Conservation (phyloP, 805 yeast species). For the Sugiyamaella americana region DNA sequence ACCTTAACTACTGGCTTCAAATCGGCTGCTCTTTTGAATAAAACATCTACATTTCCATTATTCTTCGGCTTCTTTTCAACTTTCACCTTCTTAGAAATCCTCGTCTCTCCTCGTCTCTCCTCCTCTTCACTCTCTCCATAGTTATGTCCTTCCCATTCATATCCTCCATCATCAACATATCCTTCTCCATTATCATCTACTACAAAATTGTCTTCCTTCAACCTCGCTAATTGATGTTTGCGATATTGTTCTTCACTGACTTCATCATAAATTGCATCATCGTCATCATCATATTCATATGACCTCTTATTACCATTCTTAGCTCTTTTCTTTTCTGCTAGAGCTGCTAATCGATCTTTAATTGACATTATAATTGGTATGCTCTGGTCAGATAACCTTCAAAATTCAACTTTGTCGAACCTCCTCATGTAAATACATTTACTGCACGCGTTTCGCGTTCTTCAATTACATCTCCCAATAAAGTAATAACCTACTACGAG, state of each 20-base stretch:
- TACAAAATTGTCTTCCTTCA: conserved; percentile 86
- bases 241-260: conserved; percentile 77
- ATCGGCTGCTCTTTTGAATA: conserved; percentile 43
- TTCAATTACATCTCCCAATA: too few species aligned
- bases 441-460: too few species aligned
- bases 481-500: too few species aligned
- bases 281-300: conserved; percentile 41
- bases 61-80: conserved; percentile 26
- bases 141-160: conserved; percentile 69
- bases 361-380: not conserved
- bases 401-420: too few species aligned
- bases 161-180: conserved; percentile 87
- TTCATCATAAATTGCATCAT: conserved; percentile 71
- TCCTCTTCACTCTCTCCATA: conserved; percentile 25
- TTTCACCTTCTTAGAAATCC: conserved; percentile 15
- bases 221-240: conserved; percentile 67
- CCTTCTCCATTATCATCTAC: conserved; percentile 94
- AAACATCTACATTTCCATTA: conserved; percentile 31
- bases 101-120: conserved; percentile 22
- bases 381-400: too few species aligned
- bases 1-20: not conserved
- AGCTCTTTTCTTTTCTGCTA: conserved; percentile 12
- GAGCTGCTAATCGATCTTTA: not conserved
- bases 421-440: too few species aligned
- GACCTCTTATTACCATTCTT: conserved; percentile 24